These are phyloP conservation scores for Myriosclerotinia scirpicola DNA, from an alignment of 2,329 filamentous ascomycete species.

Conservation along the genomic window DNA sequence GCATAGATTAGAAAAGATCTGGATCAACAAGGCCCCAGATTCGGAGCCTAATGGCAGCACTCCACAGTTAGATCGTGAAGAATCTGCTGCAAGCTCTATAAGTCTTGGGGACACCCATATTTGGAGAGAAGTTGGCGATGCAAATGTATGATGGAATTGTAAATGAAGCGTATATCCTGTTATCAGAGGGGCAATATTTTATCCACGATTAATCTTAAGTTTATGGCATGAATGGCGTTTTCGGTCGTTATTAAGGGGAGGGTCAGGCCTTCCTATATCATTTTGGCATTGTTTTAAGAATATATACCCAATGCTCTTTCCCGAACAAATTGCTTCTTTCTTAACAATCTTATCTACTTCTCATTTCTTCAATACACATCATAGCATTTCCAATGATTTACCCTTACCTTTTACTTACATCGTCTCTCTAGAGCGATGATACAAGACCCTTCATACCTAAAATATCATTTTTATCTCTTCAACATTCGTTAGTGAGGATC, in stretches of 20 bases:
- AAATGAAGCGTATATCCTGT: slow-evolving; percentile 1
- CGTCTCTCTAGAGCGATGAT: slow-evolving; percentile 11
- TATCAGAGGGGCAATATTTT: neutral
- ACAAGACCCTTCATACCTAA: slow-evolving; percentile 14
- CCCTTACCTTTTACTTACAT: slow-evolving; percentile 8
- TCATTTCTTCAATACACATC: neutral
- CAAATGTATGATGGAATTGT: slow-evolving; percentile 36
- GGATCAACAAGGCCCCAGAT: slow-evolving; percentile 51
- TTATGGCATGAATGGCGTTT: slow-evolving; percentile 24
- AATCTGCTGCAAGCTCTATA: slow-evolving; percentile 47
- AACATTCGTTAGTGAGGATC: neutral
- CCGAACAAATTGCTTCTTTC: neutral
- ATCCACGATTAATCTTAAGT: neutral
- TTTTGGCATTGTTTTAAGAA: slow-evolving; percentile 11
- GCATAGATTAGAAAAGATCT: slow-evolving; percentile 63
- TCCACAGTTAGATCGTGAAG: slow-evolving; percentile 33
- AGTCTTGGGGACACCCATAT: slow-evolving; percentile 53
- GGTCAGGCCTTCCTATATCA: slow-evolving; percentile 26
- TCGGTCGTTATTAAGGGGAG: slow-evolving; percentile 1
- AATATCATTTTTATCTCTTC: slow-evolving; percentile 1
- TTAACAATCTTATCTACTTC: neutral
- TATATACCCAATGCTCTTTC: slow-evolving; percentile 24
- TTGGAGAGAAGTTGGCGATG: slow-evolving; percentile 46
- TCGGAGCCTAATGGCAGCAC: slow-evolving; percentile 29
- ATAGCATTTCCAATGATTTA: neutral